Evolutionary conservation across 2,329 filamentous ascomycete species (phyloP).

Genomic region (Aspergillus ochraceus): DNA sequence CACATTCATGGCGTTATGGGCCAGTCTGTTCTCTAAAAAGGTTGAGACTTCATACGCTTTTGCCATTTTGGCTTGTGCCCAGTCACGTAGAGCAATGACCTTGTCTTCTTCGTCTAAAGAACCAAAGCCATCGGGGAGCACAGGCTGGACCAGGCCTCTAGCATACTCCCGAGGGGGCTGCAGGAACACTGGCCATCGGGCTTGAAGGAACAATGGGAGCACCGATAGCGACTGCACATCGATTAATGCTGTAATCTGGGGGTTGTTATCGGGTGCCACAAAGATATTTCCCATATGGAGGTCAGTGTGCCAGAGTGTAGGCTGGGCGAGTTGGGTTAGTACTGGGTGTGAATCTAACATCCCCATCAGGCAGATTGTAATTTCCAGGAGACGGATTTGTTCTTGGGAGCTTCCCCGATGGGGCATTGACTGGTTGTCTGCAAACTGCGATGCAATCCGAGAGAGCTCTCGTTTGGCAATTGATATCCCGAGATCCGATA

Average conservation of each 20-base stretch:
- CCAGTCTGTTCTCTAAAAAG: constrained; percentile 22
- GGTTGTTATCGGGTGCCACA: constrained; percentile 22
- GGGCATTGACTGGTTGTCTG: neutral
- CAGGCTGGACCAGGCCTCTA: constrained; percentile 18
- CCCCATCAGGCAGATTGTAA: constrained; percentile 12
- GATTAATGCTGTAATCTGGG: constrained; percentile 23
- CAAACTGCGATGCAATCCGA: constrained; percentile 9
- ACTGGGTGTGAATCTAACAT: constrained; percentile 17
- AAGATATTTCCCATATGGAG: constrained; percentile 38
- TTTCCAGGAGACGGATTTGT: constrained; percentile 14
- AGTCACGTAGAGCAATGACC: constrained; percentile 16
- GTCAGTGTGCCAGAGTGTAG: constrained; percentile 26
- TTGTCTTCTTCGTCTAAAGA: constrained; percentile 26
- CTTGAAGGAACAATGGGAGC: constrained; percentile 28
- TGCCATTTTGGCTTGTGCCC: constrained; percentile 17
- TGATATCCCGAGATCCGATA: constrained; percentile 15
- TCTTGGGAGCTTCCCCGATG: constrained; percentile 14
- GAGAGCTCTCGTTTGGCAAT: constrained; percentile 19
- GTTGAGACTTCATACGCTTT: constrained; percentile 34
- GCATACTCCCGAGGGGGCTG: constrained; percentile 22
- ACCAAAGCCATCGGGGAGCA: constrained; percentile 32
- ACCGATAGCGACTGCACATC: constrained; percentile 28
- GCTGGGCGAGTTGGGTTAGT: constrained; percentile 13
- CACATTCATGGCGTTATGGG: constrained; percentile 23
- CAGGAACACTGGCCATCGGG: constrained; percentile 28